Percentiles rank a stretch among this genome's conserved stretches.
Conservation (phyloP, 805 yeast genomes). For the Saturnispora halmiae region DNA sequence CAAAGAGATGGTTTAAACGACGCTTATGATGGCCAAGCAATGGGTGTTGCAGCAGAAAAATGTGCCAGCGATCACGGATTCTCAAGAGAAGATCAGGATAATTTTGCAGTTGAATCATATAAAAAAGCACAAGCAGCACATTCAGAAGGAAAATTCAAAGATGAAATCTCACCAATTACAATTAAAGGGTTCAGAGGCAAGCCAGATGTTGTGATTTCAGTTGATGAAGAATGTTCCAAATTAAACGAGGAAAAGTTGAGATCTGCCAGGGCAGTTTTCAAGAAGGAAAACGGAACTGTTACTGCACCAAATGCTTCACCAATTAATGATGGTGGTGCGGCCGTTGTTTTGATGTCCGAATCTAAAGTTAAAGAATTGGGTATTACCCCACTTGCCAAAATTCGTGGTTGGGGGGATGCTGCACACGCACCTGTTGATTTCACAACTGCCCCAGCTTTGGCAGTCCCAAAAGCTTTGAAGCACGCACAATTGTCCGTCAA, state of each 20-base stretch:
- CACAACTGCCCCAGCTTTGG: slow-evolving; percentile 92
- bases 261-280: slow-evolving; percentile 89
- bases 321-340: slow-evolving; percentile 97
- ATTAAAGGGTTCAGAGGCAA: slow-evolving; percentile 87
- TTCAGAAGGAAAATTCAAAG: slow-evolving; percentile 67
- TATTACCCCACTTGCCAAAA: slow-evolving; percentile 80
- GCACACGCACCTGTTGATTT: slow-evolving; percentile 92
- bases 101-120: slow-evolving; percentile 77
- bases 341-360: slow-evolving; percentile 80
- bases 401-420: slow-evolving; percentile 96
- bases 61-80: slow-evolving; percentile 77
- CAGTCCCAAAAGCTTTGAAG: slow-evolving; percentile 91
- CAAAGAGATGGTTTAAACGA: slow-evolving; percentile 90
- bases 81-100: slow-evolving; percentile 82
- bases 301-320: slow-evolving; percentile 97
- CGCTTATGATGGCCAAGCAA: slow-evolving; percentile 78
- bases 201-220: slow-evolving; percentile 61
- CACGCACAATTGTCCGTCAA: slow-evolving; percentile 60
- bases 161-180: slow-evolving; percentile 81
- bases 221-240: slow-evolving; percentile 79
- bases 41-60: slow-evolving; percentile 98
- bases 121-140: slow-evolving; percentile 79
- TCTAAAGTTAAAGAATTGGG: slow-evolving; percentile 76
- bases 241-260: slow-evolving; percentile 69
- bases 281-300: slow-evolving; percentile 87